These are phyloP conservation scores for Neurospora sp. DNA, from an alignment of 495 filamentous ascomycete species.

Conservation along the genomic window DNA sequence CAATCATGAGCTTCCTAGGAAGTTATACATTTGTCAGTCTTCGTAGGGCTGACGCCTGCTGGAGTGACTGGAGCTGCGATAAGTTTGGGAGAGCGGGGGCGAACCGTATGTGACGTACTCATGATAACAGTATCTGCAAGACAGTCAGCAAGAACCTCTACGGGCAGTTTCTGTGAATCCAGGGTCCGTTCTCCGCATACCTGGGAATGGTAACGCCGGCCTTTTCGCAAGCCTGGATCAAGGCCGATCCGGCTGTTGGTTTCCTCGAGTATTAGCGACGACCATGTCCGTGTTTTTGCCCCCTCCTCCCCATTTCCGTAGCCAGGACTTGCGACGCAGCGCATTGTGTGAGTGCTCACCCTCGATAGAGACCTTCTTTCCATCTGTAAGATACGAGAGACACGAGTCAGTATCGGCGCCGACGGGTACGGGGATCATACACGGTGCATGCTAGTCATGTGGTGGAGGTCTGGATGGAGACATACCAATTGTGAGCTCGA, in stretches of 20 bases:
- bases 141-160: slow-evolving; percentile 28
- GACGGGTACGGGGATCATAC: not conserved
- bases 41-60: slow-evolving; percentile 1
- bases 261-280: slow-evolving; percentile 10
- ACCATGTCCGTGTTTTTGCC: not conserved
- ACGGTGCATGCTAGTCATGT: not conserved
- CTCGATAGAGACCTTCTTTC: slow-evolving; percentile 92
- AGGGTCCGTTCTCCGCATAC: slow-evolving; percentile 29
- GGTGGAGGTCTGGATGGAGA: slow-evolving; percentile 6
- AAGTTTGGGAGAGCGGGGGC: slow-evolving; percentile 5
- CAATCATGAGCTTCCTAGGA: slow-evolving; percentile 86
- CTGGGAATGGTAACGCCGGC: slow-evolving; percentile 84
- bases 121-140: slow-evolving; percentile 90
- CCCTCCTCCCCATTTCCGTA: not conserved
- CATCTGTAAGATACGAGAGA: slow-evolving; percentile 47
- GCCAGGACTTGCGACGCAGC: not conserved
- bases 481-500: slow-evolving; percentile 90
- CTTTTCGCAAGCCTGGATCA: slow-evolving; percentile 99
- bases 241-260: slow-evolving; percentile 67
- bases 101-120: slow-evolving; percentile 48
- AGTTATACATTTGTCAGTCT: slow-evolving; percentile 25
- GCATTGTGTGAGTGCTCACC: slow-evolving; percentile 39
- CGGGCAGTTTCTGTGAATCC: not conserved
- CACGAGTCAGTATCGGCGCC: slow-evolving; percentile 21
- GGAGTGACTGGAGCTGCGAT: slow-evolving; percentile 4